Base-by-base conservation (phyloP, 1,139 yeast genomes). In the Spencermartinsiella ligniputridi region DNA sequence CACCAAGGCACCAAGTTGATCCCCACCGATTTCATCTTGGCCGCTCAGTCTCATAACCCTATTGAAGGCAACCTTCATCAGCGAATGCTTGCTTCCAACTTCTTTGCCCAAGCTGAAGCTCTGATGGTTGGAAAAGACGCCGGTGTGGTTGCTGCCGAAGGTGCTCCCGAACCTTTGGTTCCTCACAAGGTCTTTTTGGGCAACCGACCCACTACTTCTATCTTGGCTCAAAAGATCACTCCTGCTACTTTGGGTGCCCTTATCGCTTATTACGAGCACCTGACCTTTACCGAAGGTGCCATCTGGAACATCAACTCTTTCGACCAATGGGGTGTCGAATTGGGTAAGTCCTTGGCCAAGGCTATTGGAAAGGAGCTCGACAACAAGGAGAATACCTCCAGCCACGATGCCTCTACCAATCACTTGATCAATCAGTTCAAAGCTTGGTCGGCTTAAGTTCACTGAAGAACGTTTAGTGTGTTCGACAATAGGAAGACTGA, bases 311-410 rank as follows among this genome's bases (percentile, higher is more conserved):
- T 92, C 75, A 92, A 92, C 80, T 90, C 97, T 15, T 92, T 88
- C 66, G 98, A 92, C 75, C 98, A 92, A 77, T 92, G 97, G 96
- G 98, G 98, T 71, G 98, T 92, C 61, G 98, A 92, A 75, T 84
- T 92, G 62, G 98, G 98, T 68, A 92, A 92, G 76, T 95, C 85
- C 44, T 80, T 92, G 65, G 98, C 98, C 64, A 92, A 92, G 82
- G 95, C 78, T 52, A 92, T 92, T 64, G 94, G 95, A 58, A 77
- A 78, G 60, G 96, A 92, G 72, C 81, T 92, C 65, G 82, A 83
- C 54, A 80, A 76, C 63, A 62, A 71, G 44, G 66, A 68, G 40
- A 70, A 72, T 41, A 82, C 86, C 48, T 62, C 71, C 36, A 63
- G 80, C 49, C 98, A 92, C 68, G 98, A 92, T 66, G 82, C 83